These are phyloP conservation scores for Athelia sp. DNA, from an alignment of 1,284 basidiomycete species.

Conservation along the genomic window DNA sequence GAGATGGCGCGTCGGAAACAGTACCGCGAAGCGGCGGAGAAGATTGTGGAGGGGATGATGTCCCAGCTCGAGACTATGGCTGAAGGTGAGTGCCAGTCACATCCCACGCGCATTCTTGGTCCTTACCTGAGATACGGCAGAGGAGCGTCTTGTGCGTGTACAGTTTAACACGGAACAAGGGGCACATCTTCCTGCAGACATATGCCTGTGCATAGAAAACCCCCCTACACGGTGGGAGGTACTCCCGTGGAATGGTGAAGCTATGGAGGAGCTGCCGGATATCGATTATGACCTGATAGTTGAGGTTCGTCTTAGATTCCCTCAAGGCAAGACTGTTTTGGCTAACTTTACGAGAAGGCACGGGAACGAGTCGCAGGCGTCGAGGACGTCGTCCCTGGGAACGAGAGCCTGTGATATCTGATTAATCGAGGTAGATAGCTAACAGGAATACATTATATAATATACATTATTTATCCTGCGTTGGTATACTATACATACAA, in stretches of 20 bases:
- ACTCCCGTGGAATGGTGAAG: slow-evolving; percentile 47
- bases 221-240: slow-evolving; percentile 67
- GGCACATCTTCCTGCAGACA: slow-evolving; percentile 65
- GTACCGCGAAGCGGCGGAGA: slow-evolving; percentile 60
- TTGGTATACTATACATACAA: too few species aligned
- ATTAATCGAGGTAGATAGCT: too few species aligned
- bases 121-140: slow-evolving; percentile 30
- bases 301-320: slow-evolving; percentile 42
- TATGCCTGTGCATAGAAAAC: slow-evolving; percentile 70
- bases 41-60: slow-evolving; percentile 61
- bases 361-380: not conserved
- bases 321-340: too few species aligned
- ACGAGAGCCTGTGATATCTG: slow-evolving; percentile 1
- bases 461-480: too few species aligned
- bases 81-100: slow-evolving; percentile 41
- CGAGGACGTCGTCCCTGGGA: not conserved
- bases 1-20: slow-evolving; percentile 67
- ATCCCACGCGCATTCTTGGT: not conserved
- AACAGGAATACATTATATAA: too few species aligned
- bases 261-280: slow-evolving; percentile 50
- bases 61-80: slow-evolving; percentile 55
- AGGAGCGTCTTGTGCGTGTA: slow-evolving; percentile 58
- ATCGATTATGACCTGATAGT: slow-evolving; percentile 54
- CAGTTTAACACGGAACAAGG: slow-evolving; percentile 72
- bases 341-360: too few species aligned